phyloP scores from a whole-genome alignment of 768 basidiomycete genomes.

The Lactarius psammicola region DNA sequence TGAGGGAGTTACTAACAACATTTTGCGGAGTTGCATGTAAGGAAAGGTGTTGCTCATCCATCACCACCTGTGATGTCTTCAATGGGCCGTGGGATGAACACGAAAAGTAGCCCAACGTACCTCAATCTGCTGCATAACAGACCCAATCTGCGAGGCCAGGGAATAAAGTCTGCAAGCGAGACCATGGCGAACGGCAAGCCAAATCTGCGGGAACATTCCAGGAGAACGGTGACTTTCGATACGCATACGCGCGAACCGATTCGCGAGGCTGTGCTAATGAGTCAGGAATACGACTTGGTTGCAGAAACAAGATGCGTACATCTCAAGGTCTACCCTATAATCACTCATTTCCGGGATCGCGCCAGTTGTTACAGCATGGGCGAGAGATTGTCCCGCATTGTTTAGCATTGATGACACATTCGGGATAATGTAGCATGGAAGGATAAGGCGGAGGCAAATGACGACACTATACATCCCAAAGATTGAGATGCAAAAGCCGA shows the following conservation, averaged over 20 bases:
- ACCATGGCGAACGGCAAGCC: background rate
- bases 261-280: background rate
- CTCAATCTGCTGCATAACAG: background rate
- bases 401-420: background rate
- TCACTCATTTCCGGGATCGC: background rate
- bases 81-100: background rate
- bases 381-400: background rate
- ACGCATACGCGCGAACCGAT: background rate
- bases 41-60: background rate
- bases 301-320: background rate
- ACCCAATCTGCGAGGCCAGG: background rate
- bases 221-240: slow-evolving; percentile 4
- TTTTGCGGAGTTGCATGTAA: background rate
- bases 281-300: background rate
- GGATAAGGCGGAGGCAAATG: background rate
- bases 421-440: background rate
- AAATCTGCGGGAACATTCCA: background rate
- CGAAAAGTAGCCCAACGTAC: background rate
- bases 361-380: background rate
- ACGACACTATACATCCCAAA: background rate
- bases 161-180: slow-evolving; percentile 7
- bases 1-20: background rate
- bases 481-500: background rate
- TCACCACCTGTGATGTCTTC: background rate
- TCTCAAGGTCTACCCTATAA: background rate